phyloP scores from a whole-genome alignment of 2,329 filamentous ascomycete species.

The Zalaria obscura region DNA sequence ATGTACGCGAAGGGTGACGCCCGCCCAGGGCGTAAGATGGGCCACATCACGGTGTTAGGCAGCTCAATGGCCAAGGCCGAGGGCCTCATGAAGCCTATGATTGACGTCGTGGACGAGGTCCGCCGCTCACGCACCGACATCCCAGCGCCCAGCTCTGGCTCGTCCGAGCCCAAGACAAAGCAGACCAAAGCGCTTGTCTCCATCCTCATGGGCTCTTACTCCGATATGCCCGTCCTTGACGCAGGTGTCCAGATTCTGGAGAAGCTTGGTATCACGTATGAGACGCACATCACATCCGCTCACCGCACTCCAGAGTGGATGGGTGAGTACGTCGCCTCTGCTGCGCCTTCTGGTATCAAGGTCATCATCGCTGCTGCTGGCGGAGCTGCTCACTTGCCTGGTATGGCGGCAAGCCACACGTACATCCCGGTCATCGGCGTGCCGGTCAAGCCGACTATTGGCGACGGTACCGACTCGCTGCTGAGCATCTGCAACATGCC shows the following conservation, averaged over 20 bases:
- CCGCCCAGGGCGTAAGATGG: conserved; percentile 84
- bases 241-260: conserved; percentile 52
- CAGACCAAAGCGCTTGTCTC: conserved; percentile 45
- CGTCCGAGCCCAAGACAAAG: conserved; percentile 9
- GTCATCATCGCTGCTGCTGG: conserved; percentile 36
- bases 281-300: conserved; percentile 64
- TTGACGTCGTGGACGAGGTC: conserved; percentile 44
- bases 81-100: conserved; percentile 52
- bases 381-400: conserved; percentile 36
- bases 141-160: conserved; percentile 15
- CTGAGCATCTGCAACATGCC: conserved; percentile 40
- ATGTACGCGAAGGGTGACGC: conserved; percentile 82
- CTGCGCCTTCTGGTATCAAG: conserved; percentile 21
- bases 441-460: conserved; percentile 34
- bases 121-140: conserved; percentile 35
- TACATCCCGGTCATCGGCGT: conserved; percentile 36
- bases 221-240: conserved; percentile 54
- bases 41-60: conserved; percentile 74
- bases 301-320: conserved; percentile 37
- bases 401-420: conserved; percentile 37
- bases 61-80: conserved; percentile 54
- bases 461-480: conserved; percentile 35
- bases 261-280: conserved; percentile 58
- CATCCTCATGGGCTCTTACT: conserved; percentile 75
- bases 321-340: conserved; percentile 27